Percentiles rank a stretch among this genome's conserved stretches.
Conservation (phyloP, 2,329 filamentous ascomycete genomes). For the Xylariaceae sp. region DNA sequence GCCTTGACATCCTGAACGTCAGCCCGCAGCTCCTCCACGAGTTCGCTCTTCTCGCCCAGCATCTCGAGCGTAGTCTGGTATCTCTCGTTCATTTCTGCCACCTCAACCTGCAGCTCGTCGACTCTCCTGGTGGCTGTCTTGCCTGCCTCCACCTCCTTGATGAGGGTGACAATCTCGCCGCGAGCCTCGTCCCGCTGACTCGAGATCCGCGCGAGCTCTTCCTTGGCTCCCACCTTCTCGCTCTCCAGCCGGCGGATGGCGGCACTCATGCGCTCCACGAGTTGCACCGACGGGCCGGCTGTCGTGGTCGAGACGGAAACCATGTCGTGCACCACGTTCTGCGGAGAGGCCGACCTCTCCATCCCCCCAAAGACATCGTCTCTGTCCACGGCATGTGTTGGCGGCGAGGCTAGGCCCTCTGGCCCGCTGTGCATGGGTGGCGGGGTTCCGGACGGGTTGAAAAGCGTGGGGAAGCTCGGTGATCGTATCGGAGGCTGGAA, state of each 20-base stretch:
- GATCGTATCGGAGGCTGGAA: slow-evolving; percentile 38
- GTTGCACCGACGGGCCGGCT: slow-evolving; percentile 85
- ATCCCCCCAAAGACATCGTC: slow-evolving; percentile 45
- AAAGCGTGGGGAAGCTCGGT: slow-evolving; percentile 31
- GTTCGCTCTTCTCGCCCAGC: slow-evolving; percentile 93
- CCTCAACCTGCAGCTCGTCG: slow-evolving; percentile 57
- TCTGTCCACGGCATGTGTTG: slow-evolving; percentile 36
- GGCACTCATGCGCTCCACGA: slow-evolving; percentile 93
- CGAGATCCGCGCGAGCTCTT: slow-evolving; percentile 73
- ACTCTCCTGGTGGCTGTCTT: slow-evolving; percentile 53
- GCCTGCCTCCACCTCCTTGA: slow-evolving; percentile 76
- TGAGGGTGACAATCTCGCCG: slow-evolving; percentile 81
- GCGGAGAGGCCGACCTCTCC: slow-evolving; percentile 52
- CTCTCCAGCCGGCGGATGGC: slow-evolving; percentile 85
- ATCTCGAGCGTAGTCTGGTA: slow-evolving; percentile 91
- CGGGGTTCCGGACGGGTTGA: slow-evolving; percentile 24
- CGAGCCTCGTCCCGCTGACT: slow-evolving; percentile 87
- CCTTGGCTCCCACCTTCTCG: slow-evolving; percentile 81
- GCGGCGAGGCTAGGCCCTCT: slow-evolving; percentile 32
- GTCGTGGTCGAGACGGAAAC: slow-evolving; percentile 83
- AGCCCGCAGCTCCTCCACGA: slow-evolving; percentile 80
- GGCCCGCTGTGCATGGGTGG: slow-evolving; percentile 44
- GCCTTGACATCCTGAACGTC: slow-evolving; percentile 91
- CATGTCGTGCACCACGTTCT: slow-evolving; percentile 72
- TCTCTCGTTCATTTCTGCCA: slow-evolving; percentile 62